A percentile compares a stretch with the other conserved stretches of the same genome.
Conservation (phyloP, 1,284 basidiomycete genomes). For the Anthracocystis panici-leucophaei region DNA sequence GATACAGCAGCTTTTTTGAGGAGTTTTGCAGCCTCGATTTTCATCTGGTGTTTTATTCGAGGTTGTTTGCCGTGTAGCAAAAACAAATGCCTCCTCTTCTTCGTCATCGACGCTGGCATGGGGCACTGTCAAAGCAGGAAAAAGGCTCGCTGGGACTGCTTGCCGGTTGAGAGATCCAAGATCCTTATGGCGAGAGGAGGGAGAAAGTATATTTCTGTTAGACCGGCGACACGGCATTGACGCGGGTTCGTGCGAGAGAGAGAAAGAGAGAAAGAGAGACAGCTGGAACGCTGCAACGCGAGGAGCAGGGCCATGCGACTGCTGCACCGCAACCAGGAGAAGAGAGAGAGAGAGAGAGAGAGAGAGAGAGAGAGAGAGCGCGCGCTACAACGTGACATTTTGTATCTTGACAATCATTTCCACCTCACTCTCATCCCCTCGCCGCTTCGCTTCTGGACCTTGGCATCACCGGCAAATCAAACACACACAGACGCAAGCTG, state of each 20-base stretch:
- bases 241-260: conserved; percentile 9
- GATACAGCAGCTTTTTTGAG: too few relatives aligned
- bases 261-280: neutral
- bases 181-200: neutral
- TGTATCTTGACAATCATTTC: neutral
- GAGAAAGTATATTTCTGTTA: neutral
- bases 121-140: too few relatives aligned
- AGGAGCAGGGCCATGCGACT: neutral
- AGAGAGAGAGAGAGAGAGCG: neutral
- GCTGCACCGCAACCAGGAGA: neutral
- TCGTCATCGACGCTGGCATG: too few relatives aligned
- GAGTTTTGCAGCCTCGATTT: too few relatives aligned
- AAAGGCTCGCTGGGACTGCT: too few relatives aligned
- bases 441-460: neutral
- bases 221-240: neutral
- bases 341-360: neutral
- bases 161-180: too few relatives aligned
- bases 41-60: too few relatives aligned
- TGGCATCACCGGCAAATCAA: neutral
- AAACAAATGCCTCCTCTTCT: too few relatives aligned
- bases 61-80: too few relatives aligned
- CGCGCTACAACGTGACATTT: conserved; percentile 6
- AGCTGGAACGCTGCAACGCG: conserved; percentile 11
- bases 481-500: too few relatives aligned
- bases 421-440: neutral